Conservation (phyloP, 2,329 filamentous ascomycete species). For the Apiospora arundinis region DNA sequence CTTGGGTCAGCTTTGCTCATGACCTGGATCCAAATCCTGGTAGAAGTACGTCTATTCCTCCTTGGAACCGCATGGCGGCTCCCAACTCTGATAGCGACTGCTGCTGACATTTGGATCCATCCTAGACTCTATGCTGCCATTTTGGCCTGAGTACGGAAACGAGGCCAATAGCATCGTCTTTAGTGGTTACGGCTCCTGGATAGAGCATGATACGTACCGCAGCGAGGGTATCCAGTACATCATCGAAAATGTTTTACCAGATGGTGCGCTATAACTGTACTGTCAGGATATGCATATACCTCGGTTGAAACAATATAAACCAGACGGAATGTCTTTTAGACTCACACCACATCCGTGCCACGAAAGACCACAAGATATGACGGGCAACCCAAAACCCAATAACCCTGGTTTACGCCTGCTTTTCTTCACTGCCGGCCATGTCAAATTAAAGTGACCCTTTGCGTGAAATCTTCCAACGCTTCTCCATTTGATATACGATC, state of each 20-base stretch:
- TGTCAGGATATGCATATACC: neutral
- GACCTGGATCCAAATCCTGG: slow-evolving; percentile 49
- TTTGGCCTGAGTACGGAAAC: slow-evolving; percentile 36
- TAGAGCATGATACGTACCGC: slow-evolving; percentile 55
- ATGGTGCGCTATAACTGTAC: neutral
- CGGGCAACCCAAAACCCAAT: too few relatives aligned
- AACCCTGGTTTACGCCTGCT: too few relatives aligned
- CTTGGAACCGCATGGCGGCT: too few relatives aligned
- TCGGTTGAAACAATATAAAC: too few relatives aligned
- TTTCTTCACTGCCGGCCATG: too few relatives aligned
- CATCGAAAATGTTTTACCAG: slow-evolving; percentile 28
- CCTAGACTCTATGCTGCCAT: slow-evolving; percentile 26
- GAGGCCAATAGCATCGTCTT: slow-evolving; percentile 52
- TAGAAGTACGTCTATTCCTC: neutral
- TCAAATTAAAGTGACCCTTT: neutral
- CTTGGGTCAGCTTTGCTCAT: slow-evolving; percentile 52
- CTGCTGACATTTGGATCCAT: slow-evolving; percentile 5
- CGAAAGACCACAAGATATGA: too few relatives aligned
- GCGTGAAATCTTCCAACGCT: neutral
- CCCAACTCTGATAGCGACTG: too few relatives aligned
- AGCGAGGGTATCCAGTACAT: slow-evolving; percentile 53
- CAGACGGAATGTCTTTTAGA: too few relatives aligned
- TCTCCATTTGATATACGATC: neutral
- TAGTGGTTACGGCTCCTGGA: slow-evolving; percentile 49
- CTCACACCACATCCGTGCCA: too few relatives aligned